Conservation (phyloP, 2,329 filamentous ascomycete genomes). For the Fusarium sp. region DNA sequence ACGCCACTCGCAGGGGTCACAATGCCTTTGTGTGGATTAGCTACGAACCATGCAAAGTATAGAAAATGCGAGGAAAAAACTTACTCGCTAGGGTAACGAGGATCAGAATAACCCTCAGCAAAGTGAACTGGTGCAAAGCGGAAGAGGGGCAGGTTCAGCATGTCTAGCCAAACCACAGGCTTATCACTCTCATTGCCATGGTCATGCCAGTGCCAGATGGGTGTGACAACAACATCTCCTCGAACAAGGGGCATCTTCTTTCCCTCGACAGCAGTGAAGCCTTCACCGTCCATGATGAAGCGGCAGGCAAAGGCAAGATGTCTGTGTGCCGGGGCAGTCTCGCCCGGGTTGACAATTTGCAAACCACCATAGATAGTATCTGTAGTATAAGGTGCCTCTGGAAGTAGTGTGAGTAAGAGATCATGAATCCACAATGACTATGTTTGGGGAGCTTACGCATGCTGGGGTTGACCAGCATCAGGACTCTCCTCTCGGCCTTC, state of each 20-base stretch:
- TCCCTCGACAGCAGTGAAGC: constrained; percentile 69
- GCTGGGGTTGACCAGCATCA: constrained; percentile 60
- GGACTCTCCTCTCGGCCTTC: constrained; percentile 55
- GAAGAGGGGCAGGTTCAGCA: constrained; percentile 65
- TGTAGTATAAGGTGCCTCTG: constrained; percentile 59
- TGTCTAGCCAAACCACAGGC: constrained; percentile 70
- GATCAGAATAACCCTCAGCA: constrained; percentile 60
- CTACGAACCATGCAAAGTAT: not conserved
- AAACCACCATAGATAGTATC: constrained; percentile 68
- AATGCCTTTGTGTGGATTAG: constrained; percentile 23
- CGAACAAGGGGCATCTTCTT: constrained; percentile 61
- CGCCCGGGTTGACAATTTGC: constrained; percentile 67
- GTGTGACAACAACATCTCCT: constrained; percentile 68
- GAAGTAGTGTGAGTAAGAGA: not conserved
- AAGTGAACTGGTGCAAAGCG: constrained; percentile 64
- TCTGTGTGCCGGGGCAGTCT: constrained; percentile 66
- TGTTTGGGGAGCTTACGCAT: constrained; percentile 52
- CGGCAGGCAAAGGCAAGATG: constrained; percentile 68
- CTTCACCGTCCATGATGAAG: constrained; percentile 68
- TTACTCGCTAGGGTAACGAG: constrained; percentile 61
- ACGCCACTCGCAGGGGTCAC: constrained; percentile 54
- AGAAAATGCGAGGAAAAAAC: not conserved
- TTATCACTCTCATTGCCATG: constrained; percentile 67
- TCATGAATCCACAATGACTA: rapidly evolving
- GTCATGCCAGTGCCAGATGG: constrained; percentile 70